Conservation (phyloP, 371 early-diverging fungal species). For the Mycotypha africana region DNA sequence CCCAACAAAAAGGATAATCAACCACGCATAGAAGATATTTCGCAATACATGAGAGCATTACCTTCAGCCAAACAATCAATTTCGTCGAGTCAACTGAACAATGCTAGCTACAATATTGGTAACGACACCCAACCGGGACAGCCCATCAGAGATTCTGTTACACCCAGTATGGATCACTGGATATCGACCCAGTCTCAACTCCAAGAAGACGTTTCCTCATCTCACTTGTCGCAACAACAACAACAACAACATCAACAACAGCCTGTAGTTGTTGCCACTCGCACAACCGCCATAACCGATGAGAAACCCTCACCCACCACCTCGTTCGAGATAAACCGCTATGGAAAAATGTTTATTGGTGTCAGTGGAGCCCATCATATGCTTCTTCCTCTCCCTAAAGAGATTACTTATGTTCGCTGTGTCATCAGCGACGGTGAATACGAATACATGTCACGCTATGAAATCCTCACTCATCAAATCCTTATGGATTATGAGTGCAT, state of each 20-base stretch:
- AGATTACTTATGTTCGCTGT: constrained; percentile 32
- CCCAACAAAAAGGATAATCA: constrained; percentile 7
- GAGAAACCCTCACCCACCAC: too few species aligned
- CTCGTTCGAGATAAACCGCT: constrained; percentile 1
- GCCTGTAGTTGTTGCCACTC: too few species aligned
- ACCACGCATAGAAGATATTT: constrained; percentile 22
- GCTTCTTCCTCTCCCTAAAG: constrained; percentile 26
- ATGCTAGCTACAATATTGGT: too few species aligned
- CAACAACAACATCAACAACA: background rate
- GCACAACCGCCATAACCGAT: too few species aligned
- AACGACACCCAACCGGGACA: too few species aligned
- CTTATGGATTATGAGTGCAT: constrained; percentile 40
- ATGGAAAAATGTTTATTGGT: constrained; percentile 31
- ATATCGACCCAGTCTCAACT: too few species aligned
- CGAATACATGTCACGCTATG: constrained; percentile 33
- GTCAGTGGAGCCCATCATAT: constrained; percentile 27
- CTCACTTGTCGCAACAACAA: background rate
- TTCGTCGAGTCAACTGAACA: too few species aligned
- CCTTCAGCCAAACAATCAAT: too few species aligned
- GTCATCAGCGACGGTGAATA: constrained; percentile 35
- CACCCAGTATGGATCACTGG: too few species aligned
- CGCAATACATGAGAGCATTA: constrained; percentile 18
- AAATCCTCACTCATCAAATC: constrained; percentile 25
- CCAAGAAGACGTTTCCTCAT: background rate
- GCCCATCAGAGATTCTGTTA: too few species aligned